Base-by-base conservation (phyloP, 345 rosid genomes). In the Ricinus communis region DNA sequence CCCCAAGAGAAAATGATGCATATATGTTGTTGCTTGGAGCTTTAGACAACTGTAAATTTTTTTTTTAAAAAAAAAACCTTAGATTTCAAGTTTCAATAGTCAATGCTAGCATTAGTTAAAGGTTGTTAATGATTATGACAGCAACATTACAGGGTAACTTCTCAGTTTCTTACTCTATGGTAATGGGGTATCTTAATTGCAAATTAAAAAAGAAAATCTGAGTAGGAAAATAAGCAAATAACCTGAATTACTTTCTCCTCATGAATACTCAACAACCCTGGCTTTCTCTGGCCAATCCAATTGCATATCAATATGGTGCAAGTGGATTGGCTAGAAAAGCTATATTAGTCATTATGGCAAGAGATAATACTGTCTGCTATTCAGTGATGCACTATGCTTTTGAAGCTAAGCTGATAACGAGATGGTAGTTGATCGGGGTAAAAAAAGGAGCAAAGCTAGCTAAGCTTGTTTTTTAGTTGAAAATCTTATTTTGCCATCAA, bases 11-110 rank as follows among this genome's bases (percentile, higher is more conserved):
- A 57, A 22, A 57, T 59, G 52, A 74, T 49, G 55, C 16, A 28
- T 24, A 16, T 49, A 22, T 38, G 38, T 38, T 24, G 62, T 75
- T 72, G 77, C 80, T 81, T 81, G 65, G 70, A 50, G 21, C 15
- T 25, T 14, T 58, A 69, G 75, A 53, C 72, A 67, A 25, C 66
- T 59, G n/a, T n/a, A n/a, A n/a, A n/a, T n/a, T n/a, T n/a, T n/a
- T n/a, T n/a, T n/a, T n/a, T 47, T 45, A 2, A 13, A 25, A 51
- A 28, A 36, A 72, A 8, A 71, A 65, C 52, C 80, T 78, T 75
- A 40, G 22, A 45, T 45, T 69, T 75, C 53, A 81, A 71, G 82
- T 64, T 71, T 63, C 21, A 40, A 45, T n/a, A 25, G 53, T 68
- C 68, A 61, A 43, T 61, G 0, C 3, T 36, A 7, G 9, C 31